These are phyloP conservation scores for Fusarium sp. DNA, from an alignment of 2,329 filamentous ascomycete genomes.

Conservation along the genomic window DNA sequence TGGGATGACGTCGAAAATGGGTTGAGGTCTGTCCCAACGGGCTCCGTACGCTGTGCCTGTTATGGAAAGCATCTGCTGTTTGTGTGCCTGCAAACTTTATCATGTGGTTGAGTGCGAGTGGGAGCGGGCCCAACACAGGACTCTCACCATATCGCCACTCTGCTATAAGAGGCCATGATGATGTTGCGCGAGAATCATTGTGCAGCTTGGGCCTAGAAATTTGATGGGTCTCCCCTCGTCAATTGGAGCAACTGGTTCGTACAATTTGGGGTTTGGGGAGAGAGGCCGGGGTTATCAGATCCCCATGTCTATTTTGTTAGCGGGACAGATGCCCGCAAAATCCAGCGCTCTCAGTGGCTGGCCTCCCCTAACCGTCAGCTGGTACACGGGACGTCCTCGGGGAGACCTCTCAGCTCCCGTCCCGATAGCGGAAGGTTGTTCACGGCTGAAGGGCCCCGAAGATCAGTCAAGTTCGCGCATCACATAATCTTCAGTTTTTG, in stretches of 20 bases:
- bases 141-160: constrained; percentile 34
- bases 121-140: constrained; percentile 28
- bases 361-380: neutral
- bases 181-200: constrained; percentile 35
- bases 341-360: constrained; percentile 25
- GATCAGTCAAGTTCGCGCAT: constrained; percentile 14
- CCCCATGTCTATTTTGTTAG: constrained; percentile 37
- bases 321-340: constrained; percentile 11
- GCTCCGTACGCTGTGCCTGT: constrained; percentile 27
- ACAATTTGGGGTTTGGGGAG: constrained; percentile 9
- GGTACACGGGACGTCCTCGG: neutral
- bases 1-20: constrained; percentile 46
- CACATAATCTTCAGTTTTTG: constrained; percentile 3
- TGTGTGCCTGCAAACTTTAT: constrained; percentile 14
- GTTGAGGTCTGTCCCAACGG: constrained; percentile 43
- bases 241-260: constrained; percentile 22
- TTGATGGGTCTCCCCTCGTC: constrained; percentile 2
- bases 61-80: constrained; percentile 24
- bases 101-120: constrained; percentile 29
- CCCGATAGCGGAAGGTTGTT: constrained; percentile 39
- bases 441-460: constrained; percentile 17
- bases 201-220: constrained; percentile 23
- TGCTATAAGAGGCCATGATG: constrained; percentile 27
- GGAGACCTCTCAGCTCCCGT: neutral
- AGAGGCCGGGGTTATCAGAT: constrained; percentile 31